Evolutionary conservation across 108 stramenopile genomes (phyloP), one percentile per base, ranked within the genome.

Genomic region (Craspedostauros australis): DNA sequence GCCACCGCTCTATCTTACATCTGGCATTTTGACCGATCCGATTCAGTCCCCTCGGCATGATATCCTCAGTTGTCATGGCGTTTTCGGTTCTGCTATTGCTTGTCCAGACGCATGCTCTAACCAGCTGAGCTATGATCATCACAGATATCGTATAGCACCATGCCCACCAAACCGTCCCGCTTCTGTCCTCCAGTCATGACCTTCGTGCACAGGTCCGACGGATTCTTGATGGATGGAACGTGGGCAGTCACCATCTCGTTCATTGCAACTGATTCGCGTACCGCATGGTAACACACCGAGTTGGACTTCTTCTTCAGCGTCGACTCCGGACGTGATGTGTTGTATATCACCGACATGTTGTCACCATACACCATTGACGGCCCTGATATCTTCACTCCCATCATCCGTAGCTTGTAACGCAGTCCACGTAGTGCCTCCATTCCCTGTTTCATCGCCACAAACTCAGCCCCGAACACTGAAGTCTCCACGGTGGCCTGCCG

Each of bases 381-480:
- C 29, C 54, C 77, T 0, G 47, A 46, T 15, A 72, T 39, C 14
- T 59, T 61, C 4, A 77, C 64, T 2, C 77, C 75, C 77, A 76
- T 73, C 60, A 76, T 76, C 5, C 75, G 41, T 19, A 77, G 43
- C 56, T 79, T 74, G 59, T 79, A 79, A 47, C 77, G 37, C 19
- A 83, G 26, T 8, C 69, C 76, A 43, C 59, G 4, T 22, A 75
- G 19, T 20, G 39, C 70, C 42, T 79, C 77, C 31, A 23, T 40
- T 22, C 59, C 57, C 39, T 39, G 40, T 46, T 63, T 77, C 69
- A 77, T 75, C 19, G 75, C 83, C 8, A 65, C 36, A 37, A 77
- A 73, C 48, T 84, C 75, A 46, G 37, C 44, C 64, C 82, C 48
- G 50, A 34, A 48, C 1, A 65, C 57, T 30, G 47, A 51, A 0